Conservation (phyloP, 805 yeast genomes). For the Saccharomycodes ludwigii region DNA sequence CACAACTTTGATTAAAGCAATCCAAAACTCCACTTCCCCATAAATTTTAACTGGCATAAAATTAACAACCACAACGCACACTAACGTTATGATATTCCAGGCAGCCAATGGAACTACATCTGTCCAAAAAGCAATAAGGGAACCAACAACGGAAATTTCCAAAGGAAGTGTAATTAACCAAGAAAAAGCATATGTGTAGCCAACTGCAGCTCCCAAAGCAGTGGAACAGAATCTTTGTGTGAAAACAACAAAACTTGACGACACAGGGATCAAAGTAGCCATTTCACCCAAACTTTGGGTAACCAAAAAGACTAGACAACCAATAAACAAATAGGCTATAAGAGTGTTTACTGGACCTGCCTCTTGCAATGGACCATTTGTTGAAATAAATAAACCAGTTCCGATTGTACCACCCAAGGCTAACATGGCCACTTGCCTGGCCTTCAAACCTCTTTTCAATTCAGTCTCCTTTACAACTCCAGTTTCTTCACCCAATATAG, state of each 20-base stretch:
- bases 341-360: constrained; percentile 66
- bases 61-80: constrained; percentile 30
- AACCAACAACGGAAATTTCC: constrained; percentile 61
- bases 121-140: constrained; percentile 54
- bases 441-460: constrained; percentile 48
- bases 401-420: constrained; percentile 75
- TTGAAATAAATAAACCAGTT: constrained; percentile 61
- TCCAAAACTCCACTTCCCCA: constrained; percentile 50
- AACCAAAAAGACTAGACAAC: constrained; percentile 48
- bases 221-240: constrained; percentile 55
- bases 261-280: constrained; percentile 65
- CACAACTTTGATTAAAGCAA: constrained; percentile 38
- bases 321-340: constrained; percentile 54
- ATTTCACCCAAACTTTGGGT: constrained; percentile 67
- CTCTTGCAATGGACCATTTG: constrained; percentile 36
- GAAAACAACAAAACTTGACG: constrained; percentile 56
- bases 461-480: constrained; percentile 24
- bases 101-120: constrained; percentile 43
- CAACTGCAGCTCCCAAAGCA: constrained; percentile 58
- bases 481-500: constrained; percentile 15
- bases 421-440: constrained; percentile 60
- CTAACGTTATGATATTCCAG: constrained; percentile 47
- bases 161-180: constrained; percentile 68
- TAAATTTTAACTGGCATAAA: constrained; percentile 42
- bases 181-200: constrained; percentile 65